Percentiles rank a stretch among this genome's conserved stretches.
These are phyloP conservation scores for Paecilomyces niveus DNA, from an alignment of 2,329 filamentous ascomycete species.

Conservation along the genomic window DNA sequence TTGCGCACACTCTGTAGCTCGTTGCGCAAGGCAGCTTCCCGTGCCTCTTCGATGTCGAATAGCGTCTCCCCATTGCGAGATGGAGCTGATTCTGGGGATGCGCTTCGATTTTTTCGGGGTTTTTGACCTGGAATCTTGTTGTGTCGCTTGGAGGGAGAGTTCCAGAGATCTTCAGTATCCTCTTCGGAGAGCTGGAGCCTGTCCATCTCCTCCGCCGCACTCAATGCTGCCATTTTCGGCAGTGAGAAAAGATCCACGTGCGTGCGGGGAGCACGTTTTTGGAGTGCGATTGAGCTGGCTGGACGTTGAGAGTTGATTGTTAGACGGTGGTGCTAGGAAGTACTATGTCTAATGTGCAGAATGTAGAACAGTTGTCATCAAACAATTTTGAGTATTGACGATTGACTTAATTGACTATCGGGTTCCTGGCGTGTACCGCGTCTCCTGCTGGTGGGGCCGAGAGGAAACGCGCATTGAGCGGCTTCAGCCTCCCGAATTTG, in stretches of 20 bases:
- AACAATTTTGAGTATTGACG: background rate
- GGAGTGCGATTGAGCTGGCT: background rate
- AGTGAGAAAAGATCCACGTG: background rate
- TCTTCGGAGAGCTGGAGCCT: conserved; percentile 49
- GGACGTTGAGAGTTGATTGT: background rate
- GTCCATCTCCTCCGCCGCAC: conserved; percentile 43
- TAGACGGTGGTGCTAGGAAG: background rate
- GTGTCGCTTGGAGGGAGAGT: conserved; percentile 45
- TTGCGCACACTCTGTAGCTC: conserved; percentile 78
- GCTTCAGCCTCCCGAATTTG: conserved; percentile 4
- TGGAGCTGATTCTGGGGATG: conserved; percentile 19
- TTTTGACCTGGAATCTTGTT: conserved; percentile 25
- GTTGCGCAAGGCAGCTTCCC: conserved; percentile 65
- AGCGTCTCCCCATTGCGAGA: conserved; percentile 44
- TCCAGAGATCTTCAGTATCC: conserved; percentile 51
- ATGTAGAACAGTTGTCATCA: background rate
- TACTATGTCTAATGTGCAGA: background rate
- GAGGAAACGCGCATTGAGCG: background rate
- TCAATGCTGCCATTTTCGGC: conserved; percentile 24
- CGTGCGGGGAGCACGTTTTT: background rate
- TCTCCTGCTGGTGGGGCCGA: background rate
- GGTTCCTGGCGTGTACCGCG: background rate
- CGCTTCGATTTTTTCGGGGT: conserved; percentile 31
- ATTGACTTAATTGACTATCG: background rate
- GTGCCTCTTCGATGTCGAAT: conserved; percentile 59